Conservation (phyloP, 2,329 filamentous ascomycete genomes). For the Teratosphaeriaceae sp. region DNA sequence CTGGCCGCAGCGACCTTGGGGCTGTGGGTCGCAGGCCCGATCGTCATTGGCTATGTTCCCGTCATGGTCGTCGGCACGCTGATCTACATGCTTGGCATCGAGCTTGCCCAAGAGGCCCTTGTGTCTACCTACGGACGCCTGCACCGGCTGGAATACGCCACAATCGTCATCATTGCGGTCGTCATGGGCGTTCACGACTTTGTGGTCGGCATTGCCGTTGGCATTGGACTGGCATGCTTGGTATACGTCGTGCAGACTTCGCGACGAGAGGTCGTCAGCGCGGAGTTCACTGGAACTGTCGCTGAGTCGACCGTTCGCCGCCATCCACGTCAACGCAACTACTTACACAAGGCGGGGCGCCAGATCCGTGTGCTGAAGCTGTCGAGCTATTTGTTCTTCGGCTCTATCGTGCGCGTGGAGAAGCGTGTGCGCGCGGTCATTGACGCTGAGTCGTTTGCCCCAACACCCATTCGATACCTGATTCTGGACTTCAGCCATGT, state of each 20-base stretch:
- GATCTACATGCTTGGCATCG: slow-evolving; percentile 92
- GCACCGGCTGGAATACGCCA: slow-evolving; percentile 80
- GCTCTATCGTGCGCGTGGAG: slow-evolving; percentile 93
- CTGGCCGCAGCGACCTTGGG: slow-evolving; percentile 73
- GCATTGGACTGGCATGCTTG: slow-evolving; percentile 84
- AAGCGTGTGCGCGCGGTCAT: slow-evolving; percentile 76
- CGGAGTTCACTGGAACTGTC: slow-evolving; percentile 82
- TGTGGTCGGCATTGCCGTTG: slow-evolving; percentile 85
- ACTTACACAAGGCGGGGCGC: slow-evolving; percentile 73
- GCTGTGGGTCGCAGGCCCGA: slow-evolving; percentile 78
- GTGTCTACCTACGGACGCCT: slow-evolving; percentile 85
- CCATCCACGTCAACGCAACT: slow-evolving; percentile 82
- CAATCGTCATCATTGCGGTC: slow-evolving; percentile 79
- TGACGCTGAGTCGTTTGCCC: slow-evolving; percentile 70
- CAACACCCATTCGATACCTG: slow-evolving; percentile 78
- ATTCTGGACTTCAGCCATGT: slow-evolving; percentile 86
- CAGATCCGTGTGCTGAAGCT: slow-evolving; percentile 92
- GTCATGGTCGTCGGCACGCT: slow-evolving; percentile 94
- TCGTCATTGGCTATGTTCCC: slow-evolving; percentile 87
- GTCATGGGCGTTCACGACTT: slow-evolving; percentile 98
- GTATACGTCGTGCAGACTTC: slow-evolving; percentile 90
- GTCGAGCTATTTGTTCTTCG: slow-evolving; percentile 94
- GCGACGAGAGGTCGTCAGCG: slow-evolving; percentile 78
- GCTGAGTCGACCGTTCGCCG: slow-evolving; percentile 88
- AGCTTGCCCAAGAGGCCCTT: slow-evolving; percentile 80